Evolutionary conservation across 2,329 filamentous ascomycete genomes (phyloP), one percentile per base, ranked within the genome.

Genomic region (Aspergillus pseudoglaucus): DNA sequence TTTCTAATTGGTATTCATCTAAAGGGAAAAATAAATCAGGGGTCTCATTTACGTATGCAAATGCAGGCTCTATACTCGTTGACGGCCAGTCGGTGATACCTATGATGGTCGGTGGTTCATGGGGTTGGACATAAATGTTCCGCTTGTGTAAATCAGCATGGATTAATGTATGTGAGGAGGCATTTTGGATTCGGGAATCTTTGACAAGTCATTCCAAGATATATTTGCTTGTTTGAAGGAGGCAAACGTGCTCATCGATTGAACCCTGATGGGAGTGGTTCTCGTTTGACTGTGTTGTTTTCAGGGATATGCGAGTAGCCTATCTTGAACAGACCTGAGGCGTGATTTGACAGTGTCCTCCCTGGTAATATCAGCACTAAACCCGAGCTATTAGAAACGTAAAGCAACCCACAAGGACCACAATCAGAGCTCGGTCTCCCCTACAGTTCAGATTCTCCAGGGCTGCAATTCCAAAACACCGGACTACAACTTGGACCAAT

Each of bases 141-240:
- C 65, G 47, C 44, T 57, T 64, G 46, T 68, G 50, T 9, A 65
- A 58, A 43, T 68, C 64, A 4, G 62, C 46, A 44, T 68, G 63
- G 22, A 62, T 42, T 4, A 66, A 40, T 38, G 47, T 33, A 15
- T 59, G 59, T 2, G 44, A 38, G 14, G 55, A 53, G 7, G 55
- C 53, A 2, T 54, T 40, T 42, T 58, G 46, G 15, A 65, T 52
- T 7, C 52, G 53, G 22, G 54, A 47, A 38, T 61, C 56, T 45
- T 51, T 5, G 17, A 49, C 25, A 15, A 66, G 41, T 23, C 47
- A 53, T 42, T 60, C 41, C 41, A 65, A 50, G 0, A 57, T 48
- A 40, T 58, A 40, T 22, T 52, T 50, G n/a, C 53, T 55, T n/a
- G 35, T 41, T 17, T 59, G 51, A 4, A 57, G 17, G 1, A 54